A percentile compares a stretch with the other conserved stretches of the same genome.
phyloP scores from a whole-genome alignment of 139 green algal genomes.

The Ostreobium quekettii region DNA sequence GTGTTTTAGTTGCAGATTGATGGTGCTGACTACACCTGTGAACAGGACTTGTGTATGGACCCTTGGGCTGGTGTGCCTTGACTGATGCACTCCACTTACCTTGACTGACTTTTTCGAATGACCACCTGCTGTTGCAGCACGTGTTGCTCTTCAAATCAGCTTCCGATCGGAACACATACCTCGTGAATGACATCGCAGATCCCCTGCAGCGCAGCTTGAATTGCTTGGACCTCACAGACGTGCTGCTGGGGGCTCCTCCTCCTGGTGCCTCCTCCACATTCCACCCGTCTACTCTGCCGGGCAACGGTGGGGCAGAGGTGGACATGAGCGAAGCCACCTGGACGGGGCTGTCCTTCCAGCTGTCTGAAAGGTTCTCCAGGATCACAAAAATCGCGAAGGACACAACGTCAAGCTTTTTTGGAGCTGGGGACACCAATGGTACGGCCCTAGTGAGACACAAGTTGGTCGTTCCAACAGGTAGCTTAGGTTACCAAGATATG shows the following conservation, averaged over 20 bases:
- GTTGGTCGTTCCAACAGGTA: too few species aligned
- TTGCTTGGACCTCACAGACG: conserved; percentile 44
- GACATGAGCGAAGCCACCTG: background rate
- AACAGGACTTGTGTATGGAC: too few species aligned
- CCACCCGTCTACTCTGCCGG: conserved; percentile 2
- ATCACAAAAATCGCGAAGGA: background rate
- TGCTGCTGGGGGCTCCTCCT: conserved; percentile 37
- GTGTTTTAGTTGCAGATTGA: too few species aligned
- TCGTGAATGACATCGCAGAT: conserved; percentile 74
- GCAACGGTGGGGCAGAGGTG: background rate
- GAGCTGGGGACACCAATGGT: background rate
- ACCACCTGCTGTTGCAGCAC: conserved; percentile 42
- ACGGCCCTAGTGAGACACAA: too few species aligned
- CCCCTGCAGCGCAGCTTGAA: conserved; percentile 57
- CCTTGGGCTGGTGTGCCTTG: too few species aligned
- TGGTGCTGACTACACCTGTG: too few species aligned
- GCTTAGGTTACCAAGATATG: too few species aligned
- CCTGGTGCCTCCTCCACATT: conserved; percentile 36
- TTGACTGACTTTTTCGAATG: too few species aligned
- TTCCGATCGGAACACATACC: conserved; percentile 52
- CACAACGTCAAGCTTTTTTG: conserved; percentile 11
- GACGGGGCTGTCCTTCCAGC: background rate
- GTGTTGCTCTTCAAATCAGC: conserved; percentile 38
- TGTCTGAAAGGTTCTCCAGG: conserved; percentile 3
- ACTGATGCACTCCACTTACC: too few species aligned